Conservation (phyloP, 2,329 filamentous ascomycete genomes). For the Leptographium flavum region DNA sequence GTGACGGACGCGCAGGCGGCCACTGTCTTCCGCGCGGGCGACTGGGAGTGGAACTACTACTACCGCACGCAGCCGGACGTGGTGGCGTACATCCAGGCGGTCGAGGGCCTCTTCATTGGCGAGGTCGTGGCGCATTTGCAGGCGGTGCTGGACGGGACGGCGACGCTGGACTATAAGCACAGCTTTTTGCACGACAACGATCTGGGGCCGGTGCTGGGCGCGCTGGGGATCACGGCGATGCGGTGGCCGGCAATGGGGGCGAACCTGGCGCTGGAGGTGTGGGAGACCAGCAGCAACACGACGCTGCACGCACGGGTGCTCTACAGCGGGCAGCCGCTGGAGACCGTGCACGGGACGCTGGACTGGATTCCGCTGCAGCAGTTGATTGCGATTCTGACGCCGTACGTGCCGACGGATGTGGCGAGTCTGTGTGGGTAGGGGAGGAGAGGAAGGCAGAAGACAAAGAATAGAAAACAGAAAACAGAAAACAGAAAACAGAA, state of each 20-base stretch:
- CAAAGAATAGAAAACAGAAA: not conserved
- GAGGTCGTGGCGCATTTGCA: slow-evolving; percentile 1
- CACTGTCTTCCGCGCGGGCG: slow-evolving; percentile 3
- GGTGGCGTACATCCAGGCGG: not conserved
- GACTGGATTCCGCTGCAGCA: slow-evolving; percentile 2
- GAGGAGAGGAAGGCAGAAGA: no score
- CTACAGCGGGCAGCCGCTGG: slow-evolving; percentile 4
- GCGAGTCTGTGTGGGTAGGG: no score
- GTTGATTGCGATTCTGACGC: not conserved
- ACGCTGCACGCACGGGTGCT: not conserved
- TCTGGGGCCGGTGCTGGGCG: slow-evolving; percentile 1
- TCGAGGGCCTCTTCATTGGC: slow-evolving; percentile 3
- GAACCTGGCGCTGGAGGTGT: slow-evolving; percentile 3
- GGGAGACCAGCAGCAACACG: not conserved
- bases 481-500: not conserved
- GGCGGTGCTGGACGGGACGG: not conserved
- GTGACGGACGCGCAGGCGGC: slow-evolving; percentile 2
- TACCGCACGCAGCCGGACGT: not conserved
- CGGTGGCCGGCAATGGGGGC: slow-evolving; percentile 5
- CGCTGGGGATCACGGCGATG: slow-evolving; percentile 1
- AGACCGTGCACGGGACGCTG: slow-evolving; percentile 2
- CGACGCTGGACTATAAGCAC: not conserved
- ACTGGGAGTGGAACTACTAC: slow-evolving; percentile 6
- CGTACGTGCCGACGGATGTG: slow-evolving; percentile 4
- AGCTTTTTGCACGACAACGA: slow-evolving; percentile 3